phyloP scores from a whole-genome alignment of 805 yeast species.

The Starmerella bombicola region DNA sequence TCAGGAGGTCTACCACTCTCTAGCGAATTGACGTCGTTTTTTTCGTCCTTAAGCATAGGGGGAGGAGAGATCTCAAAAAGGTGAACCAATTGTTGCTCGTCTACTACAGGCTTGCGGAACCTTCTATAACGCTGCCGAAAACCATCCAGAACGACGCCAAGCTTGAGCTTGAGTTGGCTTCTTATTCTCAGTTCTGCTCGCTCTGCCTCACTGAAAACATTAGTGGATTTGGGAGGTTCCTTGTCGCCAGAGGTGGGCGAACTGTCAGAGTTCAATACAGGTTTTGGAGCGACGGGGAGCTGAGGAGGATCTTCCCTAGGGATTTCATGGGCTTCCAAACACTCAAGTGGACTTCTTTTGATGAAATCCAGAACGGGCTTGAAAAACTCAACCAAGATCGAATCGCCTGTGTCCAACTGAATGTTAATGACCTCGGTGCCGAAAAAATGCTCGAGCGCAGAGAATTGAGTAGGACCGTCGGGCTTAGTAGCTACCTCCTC shows the following conservation, averaged over 20 bases:
- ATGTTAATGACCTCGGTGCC: slow-evolving; percentile 40
- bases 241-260: background rate
- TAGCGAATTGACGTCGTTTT: slow-evolving; percentile 22
- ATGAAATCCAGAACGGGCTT: slow-evolving; percentile 41
- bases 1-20: background rate
- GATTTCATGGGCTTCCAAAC: slow-evolving; percentile 47
- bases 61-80: slow-evolving; percentile 45
- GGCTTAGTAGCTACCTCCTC: slow-evolving; percentile 36
- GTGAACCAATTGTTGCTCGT: slow-evolving; percentile 59
- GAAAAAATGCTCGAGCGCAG: slow-evolving; percentile 38
- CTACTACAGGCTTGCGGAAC: slow-evolving; percentile 82
- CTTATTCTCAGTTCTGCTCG: slow-evolving; percentile 64
- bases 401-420: slow-evolving; percentile 25
- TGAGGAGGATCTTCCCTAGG: slow-evolving; percentile 18
- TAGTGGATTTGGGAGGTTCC: background rate
- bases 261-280: background rate
- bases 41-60: background rate
- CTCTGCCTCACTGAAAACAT: slow-evolving; percentile 24
- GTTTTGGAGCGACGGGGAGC: slow-evolving; percentile 1
- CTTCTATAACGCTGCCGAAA: slow-evolving; percentile 78
- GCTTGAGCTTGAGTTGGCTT: slow-evolving; percentile 70
- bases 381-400: slow-evolving; percentile 48
- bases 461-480: slow-evolving; percentile 35
- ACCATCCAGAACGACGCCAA: slow-evolving; percentile 79
- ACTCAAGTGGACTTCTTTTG: slow-evolving; percentile 55